Conservation (phyloP, 805 yeast genomes). For the Zygosaccharomyces kombuchaensis region DNA sequence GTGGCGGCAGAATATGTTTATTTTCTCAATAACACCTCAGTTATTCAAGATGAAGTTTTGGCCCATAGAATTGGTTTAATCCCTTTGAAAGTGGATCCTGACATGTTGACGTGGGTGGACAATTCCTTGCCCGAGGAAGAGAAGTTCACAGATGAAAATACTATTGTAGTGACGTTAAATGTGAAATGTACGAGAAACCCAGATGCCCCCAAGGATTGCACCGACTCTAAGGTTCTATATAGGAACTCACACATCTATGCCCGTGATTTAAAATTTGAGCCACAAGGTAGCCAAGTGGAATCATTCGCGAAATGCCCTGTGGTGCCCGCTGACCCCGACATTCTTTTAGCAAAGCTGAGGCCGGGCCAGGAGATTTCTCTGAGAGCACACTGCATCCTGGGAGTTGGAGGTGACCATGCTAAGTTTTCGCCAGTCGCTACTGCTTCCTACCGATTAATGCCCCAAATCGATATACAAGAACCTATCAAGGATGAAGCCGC, state of each 20-base stretch:
- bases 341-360: constrained; percentile 83
- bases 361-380: constrained; percentile 96
- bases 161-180: constrained; percentile 76
- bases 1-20: constrained; percentile 93
- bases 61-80: constrained; percentile 93
- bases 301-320: constrained; percentile 63
- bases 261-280: constrained; percentile 80
- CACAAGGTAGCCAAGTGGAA: constrained; percentile 83
- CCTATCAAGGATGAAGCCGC: constrained; percentile 80
- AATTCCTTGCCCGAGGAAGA: constrained; percentile 56
- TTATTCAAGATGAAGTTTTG: constrained; percentile 93
- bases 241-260: constrained; percentile 87
- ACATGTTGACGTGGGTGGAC: constrained; percentile 79
- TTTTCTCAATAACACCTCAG: constrained; percentile 90
- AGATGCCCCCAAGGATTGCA: constrained; percentile 69
- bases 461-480: constrained; percentile 69
- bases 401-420: constrained; percentile 93
- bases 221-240: constrained; percentile 80
- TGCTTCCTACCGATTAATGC: constrained; percentile 90
- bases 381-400: constrained; percentile 85
- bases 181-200: constrained; percentile 83
- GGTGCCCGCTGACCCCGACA: constrained; percentile 80
- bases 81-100: constrained; percentile 90
- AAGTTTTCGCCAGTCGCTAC: constrained; percentile 97
- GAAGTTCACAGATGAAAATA: constrained; percentile 80